Conservation (phyloP, 2,329 filamentous ascomycete genomes). For the Aspergillus pseudotamarii region DNA sequence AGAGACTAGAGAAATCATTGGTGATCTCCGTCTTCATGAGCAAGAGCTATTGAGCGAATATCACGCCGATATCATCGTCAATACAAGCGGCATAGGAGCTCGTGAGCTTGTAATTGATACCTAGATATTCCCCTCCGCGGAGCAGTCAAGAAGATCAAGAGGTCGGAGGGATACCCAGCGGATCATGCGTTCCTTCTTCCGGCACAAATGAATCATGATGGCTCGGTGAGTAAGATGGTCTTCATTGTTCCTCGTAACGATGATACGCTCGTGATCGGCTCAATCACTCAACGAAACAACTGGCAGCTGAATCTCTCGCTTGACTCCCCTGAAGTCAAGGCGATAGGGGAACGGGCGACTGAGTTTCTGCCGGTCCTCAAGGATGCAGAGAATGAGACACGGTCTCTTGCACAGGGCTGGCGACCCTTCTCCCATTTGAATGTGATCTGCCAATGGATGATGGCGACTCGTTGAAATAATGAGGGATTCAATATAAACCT, state of each 20-base stretch:
- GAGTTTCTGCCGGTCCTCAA: not conserved
- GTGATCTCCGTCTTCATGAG: not conserved
- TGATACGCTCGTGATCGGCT: not conserved
- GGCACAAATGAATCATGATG: not conserved
- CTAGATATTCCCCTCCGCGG: not conserved
- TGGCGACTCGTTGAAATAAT: not conserved
- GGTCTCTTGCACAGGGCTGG: slow-evolving; percentile 1
- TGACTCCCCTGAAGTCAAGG: slow-evolving; percentile 1
- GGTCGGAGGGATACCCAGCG: not conserved
- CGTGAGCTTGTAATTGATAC: not conserved
- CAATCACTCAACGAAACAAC: slow-evolving; percentile 1
- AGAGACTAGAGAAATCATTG: not conserved
- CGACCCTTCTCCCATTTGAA: not conserved
- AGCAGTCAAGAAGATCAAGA: slow-evolving; percentile 1
- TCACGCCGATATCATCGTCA: not conserved
- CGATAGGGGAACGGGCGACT: slow-evolving; percentile 4
- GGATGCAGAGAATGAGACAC: not conserved
- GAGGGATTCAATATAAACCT: not conserved
- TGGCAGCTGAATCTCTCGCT: not conserved
- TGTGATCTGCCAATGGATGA: not conserved
- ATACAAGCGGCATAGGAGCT: slow-evolving; percentile 1
- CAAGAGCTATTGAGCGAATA: not conserved
- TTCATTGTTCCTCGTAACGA: slow-evolving; percentile 1
- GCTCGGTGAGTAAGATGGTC: not conserved
- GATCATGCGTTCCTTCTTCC: not conserved